Base-by-base conservation (phyloP, 768 basidiomycete species). In the Cystofilobasidium bisporidii region DNA sequence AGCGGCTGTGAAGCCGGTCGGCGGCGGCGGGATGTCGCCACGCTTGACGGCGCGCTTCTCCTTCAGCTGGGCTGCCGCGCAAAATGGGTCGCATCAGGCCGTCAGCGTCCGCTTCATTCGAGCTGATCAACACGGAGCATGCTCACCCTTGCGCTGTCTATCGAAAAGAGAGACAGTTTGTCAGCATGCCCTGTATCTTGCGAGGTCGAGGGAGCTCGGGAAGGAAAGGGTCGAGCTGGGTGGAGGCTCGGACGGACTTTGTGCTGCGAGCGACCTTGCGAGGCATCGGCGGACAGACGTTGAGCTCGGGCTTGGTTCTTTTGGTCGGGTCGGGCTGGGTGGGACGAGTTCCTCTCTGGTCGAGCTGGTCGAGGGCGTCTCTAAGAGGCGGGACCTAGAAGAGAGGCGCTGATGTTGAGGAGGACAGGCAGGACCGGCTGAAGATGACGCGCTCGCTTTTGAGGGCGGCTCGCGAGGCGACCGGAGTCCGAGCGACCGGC, bases 21-120 rank as follows among this genome's bases (percentile, higher is more conserved):
- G 70, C 0, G 70, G 66, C 18, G 63, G 57, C 10, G 47, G 47
- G 9, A 30, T 76, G 70, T 89, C 88, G 5, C 88, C 91, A 38
- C 90, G 85, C 76, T 93, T 93, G 38, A 87, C 77, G 5, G 91
- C 91, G 28, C 91, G 86, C 72, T 88, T 89, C 59, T 85, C 81
- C 75, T 89, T 84, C 11, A 85, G 81, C 66, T 88, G 83, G 1
- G 83, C 85, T 70, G 86, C 89, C n/a, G n/a, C n/a, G 17, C 8
- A 24, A 45, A 26, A 43, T n/a, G 26, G 40, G 22, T 6, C 10
- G 20, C 12, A 17, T 56, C 53, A 56, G 43, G 8, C 18, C 20
- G n/a, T 4, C 45, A n/a, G n/a, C n/a, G 45, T 47, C 4, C 45
- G n/a, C 18, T 5, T 47, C 15, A 17, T 47, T 18, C 3, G 45